phyloP scores from a whole-genome alignment of 176 grass and related monocot genomes.

The Triticum timopheevii region DNA sequence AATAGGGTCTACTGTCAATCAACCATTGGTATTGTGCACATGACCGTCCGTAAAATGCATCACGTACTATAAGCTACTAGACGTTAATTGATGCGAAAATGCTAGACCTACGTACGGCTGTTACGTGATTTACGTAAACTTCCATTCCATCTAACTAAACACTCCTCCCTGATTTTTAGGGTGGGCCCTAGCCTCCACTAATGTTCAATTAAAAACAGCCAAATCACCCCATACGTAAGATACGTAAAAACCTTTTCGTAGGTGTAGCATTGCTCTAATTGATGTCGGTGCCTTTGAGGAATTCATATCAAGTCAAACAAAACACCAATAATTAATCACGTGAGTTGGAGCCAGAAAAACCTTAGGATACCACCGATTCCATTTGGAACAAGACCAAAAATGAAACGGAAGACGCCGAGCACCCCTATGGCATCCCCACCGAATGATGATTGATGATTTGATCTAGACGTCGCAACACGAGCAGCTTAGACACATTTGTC shows the following conservation, averaged over 20 bases:
- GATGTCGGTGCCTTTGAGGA: background rate
- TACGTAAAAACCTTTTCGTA: no score
- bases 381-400: background rate
- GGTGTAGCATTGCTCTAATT: no score
- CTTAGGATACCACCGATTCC: background rate
- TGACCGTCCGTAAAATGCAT: background rate
- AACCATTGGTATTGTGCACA: background rate
- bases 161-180: no score
- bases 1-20: background rate
- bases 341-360: background rate
- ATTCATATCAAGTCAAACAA: background rate
- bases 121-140: no score
- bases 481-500: slow-evolving; percentile 17
- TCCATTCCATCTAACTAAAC: no score
- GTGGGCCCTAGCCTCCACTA: no score
- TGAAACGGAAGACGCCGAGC: background rate
- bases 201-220: no score
- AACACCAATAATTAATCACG: background rate
- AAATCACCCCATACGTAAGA: no score
- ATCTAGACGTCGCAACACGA: slow-evolving; percentile 18
- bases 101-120: no score
- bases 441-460: background rate
- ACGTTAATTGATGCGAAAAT: no score
- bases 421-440: background rate
- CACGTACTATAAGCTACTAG: no score